A percentile compares a stretch with the other conserved stretches of the same genome.
phyloP scores from a whole-genome alignment of 208 protist genomes.

The Acanthamoeba healyi region DNA sequence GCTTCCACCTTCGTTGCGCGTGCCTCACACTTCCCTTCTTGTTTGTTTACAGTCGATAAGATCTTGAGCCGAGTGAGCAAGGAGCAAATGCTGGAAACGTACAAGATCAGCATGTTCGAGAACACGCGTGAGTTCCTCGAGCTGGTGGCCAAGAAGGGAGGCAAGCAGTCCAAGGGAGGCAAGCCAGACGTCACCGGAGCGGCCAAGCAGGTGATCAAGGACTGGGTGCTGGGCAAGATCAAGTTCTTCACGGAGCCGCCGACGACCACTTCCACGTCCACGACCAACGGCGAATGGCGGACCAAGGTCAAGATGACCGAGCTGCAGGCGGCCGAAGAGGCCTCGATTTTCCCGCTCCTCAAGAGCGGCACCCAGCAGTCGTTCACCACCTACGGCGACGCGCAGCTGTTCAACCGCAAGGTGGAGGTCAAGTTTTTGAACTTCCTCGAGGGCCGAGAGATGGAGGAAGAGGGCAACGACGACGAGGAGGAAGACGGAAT shows the following conservation, averaged over 20 bases:
- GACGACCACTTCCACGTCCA: neutral
- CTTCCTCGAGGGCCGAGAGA: constrained; percentile 15
- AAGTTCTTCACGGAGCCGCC: constrained; percentile 40
- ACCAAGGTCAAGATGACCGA: constrained; percentile 7
- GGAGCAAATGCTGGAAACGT: constrained; percentile 35
- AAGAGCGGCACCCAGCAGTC: neutral
- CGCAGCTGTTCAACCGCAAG: neutral
- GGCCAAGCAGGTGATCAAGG: constrained; percentile 32
- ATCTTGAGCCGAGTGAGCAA: constrained; percentile 28
- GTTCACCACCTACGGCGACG: constrained; percentile 2
- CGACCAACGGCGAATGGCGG: neutral
- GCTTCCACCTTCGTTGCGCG: too few relatives aligned
- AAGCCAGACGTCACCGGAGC: constrained; percentile 2
- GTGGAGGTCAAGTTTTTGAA: constrained; percentile 39
- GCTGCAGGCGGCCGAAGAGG: neutral
- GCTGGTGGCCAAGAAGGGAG: constrained; percentile 17
- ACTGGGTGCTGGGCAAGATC: constrained; percentile 34
- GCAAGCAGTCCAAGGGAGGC: neutral
- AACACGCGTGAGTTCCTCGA: constrained; percentile 13
- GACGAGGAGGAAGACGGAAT: neutral
- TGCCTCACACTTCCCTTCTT: neutral
- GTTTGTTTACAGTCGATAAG: neutral
- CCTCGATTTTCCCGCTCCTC: neutral
- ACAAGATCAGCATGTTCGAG: constrained; percentile 43
- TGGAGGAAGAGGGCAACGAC: neutral